Conservation (phyloP, 163 green algal genomes). For the Chlamydomonas reinhardtii region DNA sequence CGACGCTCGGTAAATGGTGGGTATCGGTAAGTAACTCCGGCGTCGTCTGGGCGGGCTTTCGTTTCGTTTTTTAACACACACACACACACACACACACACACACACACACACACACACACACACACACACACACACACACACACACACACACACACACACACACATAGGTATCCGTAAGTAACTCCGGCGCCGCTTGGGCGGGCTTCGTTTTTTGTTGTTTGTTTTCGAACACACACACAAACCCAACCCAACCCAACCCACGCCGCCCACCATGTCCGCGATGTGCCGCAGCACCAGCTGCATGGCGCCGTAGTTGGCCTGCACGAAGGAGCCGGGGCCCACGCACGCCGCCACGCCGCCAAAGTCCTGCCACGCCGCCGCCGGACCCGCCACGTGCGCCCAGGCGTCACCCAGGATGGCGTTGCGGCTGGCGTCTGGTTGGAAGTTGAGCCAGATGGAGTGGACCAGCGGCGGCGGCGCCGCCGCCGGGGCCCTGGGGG, state of each 20-base stretch:
- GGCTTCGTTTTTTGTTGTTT: too few species aligned
- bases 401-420: slow-evolving; percentile 74
- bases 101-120: too few species aligned
- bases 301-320: slow-evolving; percentile 83
- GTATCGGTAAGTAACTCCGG: too few species aligned
- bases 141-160: too few species aligned
- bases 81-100: too few species aligned
- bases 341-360: slow-evolving; percentile 74
- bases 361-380: slow-evolving; percentile 71
- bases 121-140: too few species aligned
- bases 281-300: slow-evolving; percentile 70
- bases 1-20: too few species aligned
- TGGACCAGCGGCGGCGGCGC: slow-evolving; percentile 67
- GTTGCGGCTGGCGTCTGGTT: slow-evolving; percentile 67
- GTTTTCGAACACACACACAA: background rate
- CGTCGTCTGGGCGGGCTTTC: too few species aligned
- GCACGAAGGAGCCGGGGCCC: slow-evolving; percentile 66
- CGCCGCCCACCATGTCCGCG: slow-evolving; percentile 18
- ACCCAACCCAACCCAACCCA: background rate
- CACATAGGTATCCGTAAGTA: too few species aligned
- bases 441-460: slow-evolving; percentile 86
- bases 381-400: slow-evolving; percentile 66
- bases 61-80: too few species aligned
- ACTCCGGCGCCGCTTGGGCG: too few species aligned
- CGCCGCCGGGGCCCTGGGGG: background rate